Evolutionary conservation across 148 eudicot species (phyloP).

Genomic region (Simmondsia chinensis): DNA sequence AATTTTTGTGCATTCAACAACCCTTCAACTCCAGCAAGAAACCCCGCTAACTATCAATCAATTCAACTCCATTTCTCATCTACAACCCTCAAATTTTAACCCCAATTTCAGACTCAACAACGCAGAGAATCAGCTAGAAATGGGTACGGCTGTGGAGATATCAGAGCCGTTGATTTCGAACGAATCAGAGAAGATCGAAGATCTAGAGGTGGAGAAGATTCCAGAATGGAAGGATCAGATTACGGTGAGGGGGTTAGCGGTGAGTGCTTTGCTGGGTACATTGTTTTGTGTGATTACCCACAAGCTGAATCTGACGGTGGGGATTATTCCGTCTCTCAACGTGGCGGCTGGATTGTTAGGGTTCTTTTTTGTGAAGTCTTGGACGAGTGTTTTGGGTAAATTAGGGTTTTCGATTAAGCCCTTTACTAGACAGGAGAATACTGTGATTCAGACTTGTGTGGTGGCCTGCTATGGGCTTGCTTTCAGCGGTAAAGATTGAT

Average conservation of each 20-base stretch:
- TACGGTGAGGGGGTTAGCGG: conserved; percentile 60
- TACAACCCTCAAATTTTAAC: not conserved
- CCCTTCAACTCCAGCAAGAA: conserved; percentile 7
- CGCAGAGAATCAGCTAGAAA: not conserved
- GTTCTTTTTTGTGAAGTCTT: conserved; percentile 74
- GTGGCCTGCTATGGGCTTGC: conserved; percentile 95
- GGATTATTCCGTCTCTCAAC: conserved; percentile 84
- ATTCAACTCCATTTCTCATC: not conserved
- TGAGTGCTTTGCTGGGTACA: conserved; percentile 58
- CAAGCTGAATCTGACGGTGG: conserved; percentile 81
- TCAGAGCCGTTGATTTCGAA: conserved; percentile 40
- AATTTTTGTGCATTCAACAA: no score
- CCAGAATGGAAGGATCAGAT: conserved; percentile 91
- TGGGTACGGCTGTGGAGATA: conserved; percentile 51
- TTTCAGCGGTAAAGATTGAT: conserved; percentile 51
- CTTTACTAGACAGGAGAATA: conserved; percentile 80
- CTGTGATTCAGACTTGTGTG: conserved; percentile 88
- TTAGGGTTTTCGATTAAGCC: conserved; percentile 49
- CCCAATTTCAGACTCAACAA: not conserved
- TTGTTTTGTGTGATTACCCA: conserved; percentile 80
- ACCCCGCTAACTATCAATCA: no score
- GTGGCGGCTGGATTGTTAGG: conserved; percentile 89
- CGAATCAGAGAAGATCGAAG: conserved; percentile 7
- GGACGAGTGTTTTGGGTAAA: conserved; percentile 46
- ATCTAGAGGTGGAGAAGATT: conserved; percentile 12